phyloP scores from a whole-genome alignment of 345 rosid species.

The Ailanthus altissimus region DNA sequence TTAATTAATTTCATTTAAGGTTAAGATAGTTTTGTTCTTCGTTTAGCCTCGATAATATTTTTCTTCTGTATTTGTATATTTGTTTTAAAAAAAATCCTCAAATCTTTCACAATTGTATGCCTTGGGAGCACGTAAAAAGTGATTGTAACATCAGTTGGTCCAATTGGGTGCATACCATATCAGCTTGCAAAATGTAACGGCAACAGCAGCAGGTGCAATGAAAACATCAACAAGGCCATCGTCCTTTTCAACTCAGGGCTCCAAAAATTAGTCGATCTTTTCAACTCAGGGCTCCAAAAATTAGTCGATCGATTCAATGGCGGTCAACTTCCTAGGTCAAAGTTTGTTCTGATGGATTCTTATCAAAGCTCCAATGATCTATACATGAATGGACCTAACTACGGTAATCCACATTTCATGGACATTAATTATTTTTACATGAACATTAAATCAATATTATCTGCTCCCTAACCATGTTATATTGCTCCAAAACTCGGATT shows the following conservation, averaged over 20 bases:
- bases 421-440: not conserved
- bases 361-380: slow-evolving; percentile 60
- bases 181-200: slow-evolving; percentile 68
- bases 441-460: no score
- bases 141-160: slow-evolving; percentile 73
- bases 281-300: slow-evolving; percentile 65
- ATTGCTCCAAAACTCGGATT: no score
- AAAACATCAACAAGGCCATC: slow-evolving; percentile 67
- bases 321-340: slow-evolving; percentile 71
- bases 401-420: slow-evolving; percentile 30
- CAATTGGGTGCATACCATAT: slow-evolving; percentile 91
- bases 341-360: slow-evolving; percentile 72
- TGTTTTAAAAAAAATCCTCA: no score
- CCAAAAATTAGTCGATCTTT: no score
- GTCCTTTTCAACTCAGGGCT: slow-evolving; percentile 66
- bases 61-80: not conserved
- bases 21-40: no score
- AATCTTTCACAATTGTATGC: slow-evolving; percentile 46
- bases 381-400: slow-evolving; percentile 41
- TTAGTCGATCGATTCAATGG: slow-evolving; percentile 59
- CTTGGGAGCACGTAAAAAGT: slow-evolving; percentile 82
- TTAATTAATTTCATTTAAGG: no score
- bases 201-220: slow-evolving; percentile 66
- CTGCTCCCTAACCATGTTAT: no score
- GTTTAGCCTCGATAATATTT: not conserved